Conservation (phyloP, 257 asterid species). For the Nicotiana benthamiana region DNA sequence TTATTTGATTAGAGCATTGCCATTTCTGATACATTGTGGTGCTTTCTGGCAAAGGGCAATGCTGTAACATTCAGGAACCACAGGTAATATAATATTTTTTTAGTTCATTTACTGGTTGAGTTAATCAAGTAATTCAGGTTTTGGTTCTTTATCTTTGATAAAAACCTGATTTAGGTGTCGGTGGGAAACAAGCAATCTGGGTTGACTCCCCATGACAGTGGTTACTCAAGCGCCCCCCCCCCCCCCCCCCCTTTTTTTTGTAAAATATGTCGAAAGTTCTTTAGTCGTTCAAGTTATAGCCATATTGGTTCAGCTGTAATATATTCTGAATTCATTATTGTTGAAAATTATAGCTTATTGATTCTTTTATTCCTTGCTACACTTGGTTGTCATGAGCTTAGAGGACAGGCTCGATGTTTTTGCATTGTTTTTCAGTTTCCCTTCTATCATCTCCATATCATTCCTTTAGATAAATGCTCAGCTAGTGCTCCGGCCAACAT, state of each 20-base stretch:
- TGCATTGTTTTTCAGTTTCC: neutral
- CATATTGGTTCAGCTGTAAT: conserved; percentile 4
- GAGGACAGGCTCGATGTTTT: neutral
- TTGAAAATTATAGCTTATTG: neutral
- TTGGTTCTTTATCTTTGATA: neutral
- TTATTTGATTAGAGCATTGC: too few species aligned
- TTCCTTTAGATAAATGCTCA: neutral
- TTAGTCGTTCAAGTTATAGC: neutral
- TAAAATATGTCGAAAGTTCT: neutral
- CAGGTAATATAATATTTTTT: neutral
- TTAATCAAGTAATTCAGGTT: neutral
- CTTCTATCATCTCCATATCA: neutral
- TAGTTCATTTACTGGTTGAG: neutral
- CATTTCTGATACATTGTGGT: neutral
- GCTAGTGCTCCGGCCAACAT: neutral
- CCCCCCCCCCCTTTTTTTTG: neutral
- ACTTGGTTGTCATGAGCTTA: neutral
- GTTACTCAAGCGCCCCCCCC: neutral
- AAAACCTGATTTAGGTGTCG: neutral
- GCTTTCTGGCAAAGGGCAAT: neutral
- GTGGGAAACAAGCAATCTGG: neutral
- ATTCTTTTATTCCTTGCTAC: neutral
- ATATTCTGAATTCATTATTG: neutral
- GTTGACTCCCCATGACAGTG: neutral
- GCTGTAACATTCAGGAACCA: neutral